Percentiles rank a stretch among this genome's conserved stretches.
These are phyloP conservation scores for Nemania sp. DNA, from an alignment of 2,329 filamentous ascomycete species.

Conservation along the genomic window DNA sequence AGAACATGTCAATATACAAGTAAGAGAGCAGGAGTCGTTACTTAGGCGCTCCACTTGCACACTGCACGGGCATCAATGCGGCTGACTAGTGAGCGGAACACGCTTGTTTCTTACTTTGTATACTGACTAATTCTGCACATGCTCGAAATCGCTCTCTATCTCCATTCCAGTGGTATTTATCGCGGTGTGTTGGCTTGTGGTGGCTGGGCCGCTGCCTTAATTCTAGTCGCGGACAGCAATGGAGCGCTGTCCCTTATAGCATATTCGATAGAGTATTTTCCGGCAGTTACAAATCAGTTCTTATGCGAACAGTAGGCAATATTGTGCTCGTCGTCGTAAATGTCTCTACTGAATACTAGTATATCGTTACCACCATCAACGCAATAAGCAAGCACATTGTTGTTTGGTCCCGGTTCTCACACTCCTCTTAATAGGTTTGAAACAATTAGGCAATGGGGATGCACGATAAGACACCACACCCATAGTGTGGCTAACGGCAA, in stretches of 20 bases:
- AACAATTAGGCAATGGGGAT: too few species aligned
- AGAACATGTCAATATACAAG: not conserved
- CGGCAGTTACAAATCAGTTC: not conserved
- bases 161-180: not conserved
- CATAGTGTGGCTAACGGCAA: not conserved
- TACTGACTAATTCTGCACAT: not conserved
- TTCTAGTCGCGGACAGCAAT: not conserved
- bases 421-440: slow-evolving; percentile 13
- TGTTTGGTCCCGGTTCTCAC: slow-evolving; percentile 17
- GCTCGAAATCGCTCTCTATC: not conserved
- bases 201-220: not conserved
- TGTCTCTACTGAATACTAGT: slow-evolving; percentile 22
- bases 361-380: slow-evolving; percentile 33
- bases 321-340: too few species aligned
- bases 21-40: not conserved
- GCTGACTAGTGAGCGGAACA: slow-evolving; percentile 20
- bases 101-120: not conserved
- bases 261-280: too few species aligned
- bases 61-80: slow-evolving; percentile 8
- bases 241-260: too few species aligned
- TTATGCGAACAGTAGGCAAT: too few species aligned
- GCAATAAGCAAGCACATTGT: slow-evolving; percentile 24
- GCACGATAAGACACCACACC: not conserved
- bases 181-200: not conserved
- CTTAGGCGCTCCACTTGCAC: slow-evolving; percentile 14